Conservation (phyloP, 2,329 filamentous ascomycete species). For the Pestalotiopsis sp. region DNA sequence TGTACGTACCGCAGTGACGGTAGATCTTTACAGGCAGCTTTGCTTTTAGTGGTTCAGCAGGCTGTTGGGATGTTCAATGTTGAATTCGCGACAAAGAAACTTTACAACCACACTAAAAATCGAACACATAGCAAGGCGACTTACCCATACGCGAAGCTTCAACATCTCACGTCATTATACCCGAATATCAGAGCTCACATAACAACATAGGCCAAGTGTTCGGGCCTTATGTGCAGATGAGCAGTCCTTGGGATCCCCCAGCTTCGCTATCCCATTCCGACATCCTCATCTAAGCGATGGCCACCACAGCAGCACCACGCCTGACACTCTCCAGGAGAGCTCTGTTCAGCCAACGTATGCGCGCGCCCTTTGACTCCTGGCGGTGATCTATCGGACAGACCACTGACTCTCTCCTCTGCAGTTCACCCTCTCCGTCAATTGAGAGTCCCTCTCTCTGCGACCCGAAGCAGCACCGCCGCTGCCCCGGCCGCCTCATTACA, state of each 20-base stretch:
- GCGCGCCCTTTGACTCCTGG: background rate
- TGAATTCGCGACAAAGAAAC: background rate
- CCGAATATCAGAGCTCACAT: background rate
- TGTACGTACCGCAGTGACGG: background rate
- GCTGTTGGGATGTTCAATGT: background rate
- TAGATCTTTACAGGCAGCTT: background rate
- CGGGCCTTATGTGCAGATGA: constrained; percentile 1
- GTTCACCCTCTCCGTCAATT: constrained; percentile 1
- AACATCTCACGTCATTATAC: background rate
- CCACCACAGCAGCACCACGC: constrained; percentile 13
- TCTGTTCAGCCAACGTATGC: constrained; percentile 10
- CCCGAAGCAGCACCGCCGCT: constrained; percentile 2
- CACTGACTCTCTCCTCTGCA: background rate
- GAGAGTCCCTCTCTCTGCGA: constrained; percentile 3
- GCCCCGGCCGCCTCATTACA: constrained; percentile 14
- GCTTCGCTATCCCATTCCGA: constrained; percentile 6
- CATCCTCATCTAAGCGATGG: constrained; percentile 13
- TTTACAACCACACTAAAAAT: background rate
- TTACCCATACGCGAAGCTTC: background rate
- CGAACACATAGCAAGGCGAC: background rate
- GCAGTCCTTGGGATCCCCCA: constrained; percentile 2
- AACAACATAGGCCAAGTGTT: no score
- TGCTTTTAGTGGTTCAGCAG: background rate
- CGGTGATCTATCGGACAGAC: background rate
- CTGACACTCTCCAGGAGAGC: constrained; percentile 11